Evolutionary conservation across 192 early-diverging fungal genomes (phyloP).

Genomic region (Coemansia sp.): DNA sequence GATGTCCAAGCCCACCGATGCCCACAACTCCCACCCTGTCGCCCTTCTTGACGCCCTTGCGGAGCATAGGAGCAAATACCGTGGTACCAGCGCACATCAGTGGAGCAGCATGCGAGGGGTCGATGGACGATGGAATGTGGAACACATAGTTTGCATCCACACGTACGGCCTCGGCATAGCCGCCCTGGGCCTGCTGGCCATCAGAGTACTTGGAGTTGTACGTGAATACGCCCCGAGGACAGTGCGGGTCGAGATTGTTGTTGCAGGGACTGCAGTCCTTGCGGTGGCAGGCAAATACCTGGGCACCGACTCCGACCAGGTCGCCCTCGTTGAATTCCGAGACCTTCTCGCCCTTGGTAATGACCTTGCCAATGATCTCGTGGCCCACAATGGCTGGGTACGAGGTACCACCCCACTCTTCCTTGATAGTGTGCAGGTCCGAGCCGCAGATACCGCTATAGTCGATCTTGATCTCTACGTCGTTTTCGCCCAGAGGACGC

Average conservation of each 20-base stretch:
- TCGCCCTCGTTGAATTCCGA: slow-evolving; percentile 58
- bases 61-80: slow-evolving; percentile 67
- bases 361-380: slow-evolving; percentile 66
- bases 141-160: slow-evolving; percentile 62
- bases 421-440: slow-evolving; percentile 68
- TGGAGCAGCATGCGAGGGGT: slow-evolving; percentile 62
- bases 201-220: slow-evolving; percentile 57
- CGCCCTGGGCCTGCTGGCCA: slow-evolving; percentile 56
- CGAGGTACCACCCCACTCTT: slow-evolving; percentile 56
- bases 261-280: slow-evolving; percentile 56
- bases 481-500: slow-evolving; percentile 58
- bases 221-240: slow-evolving; percentile 47
- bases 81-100: slow-evolving; percentile 82
- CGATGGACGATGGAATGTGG: slow-evolving; percentile 58
- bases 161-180: slow-evolving; percentile 63
- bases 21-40: slow-evolving; percentile 71
- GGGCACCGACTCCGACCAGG: slow-evolving; percentile 65
- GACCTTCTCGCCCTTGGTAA: slow-evolving; percentile 59
- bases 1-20: slow-evolving; percentile 76
- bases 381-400: slow-evolving; percentile 62
- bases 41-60: slow-evolving; percentile 60
- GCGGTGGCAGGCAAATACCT: slow-evolving; percentile 58
- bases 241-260: slow-evolving; percentile 45
- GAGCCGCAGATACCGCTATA: slow-evolving; percentile 77
- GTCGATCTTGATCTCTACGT: slow-evolving; percentile 72